These are phyloP conservation scores for Zasmidium angulare DNA, from an alignment of 2,329 filamentous ascomycete species.

Conservation along the genomic window DNA sequence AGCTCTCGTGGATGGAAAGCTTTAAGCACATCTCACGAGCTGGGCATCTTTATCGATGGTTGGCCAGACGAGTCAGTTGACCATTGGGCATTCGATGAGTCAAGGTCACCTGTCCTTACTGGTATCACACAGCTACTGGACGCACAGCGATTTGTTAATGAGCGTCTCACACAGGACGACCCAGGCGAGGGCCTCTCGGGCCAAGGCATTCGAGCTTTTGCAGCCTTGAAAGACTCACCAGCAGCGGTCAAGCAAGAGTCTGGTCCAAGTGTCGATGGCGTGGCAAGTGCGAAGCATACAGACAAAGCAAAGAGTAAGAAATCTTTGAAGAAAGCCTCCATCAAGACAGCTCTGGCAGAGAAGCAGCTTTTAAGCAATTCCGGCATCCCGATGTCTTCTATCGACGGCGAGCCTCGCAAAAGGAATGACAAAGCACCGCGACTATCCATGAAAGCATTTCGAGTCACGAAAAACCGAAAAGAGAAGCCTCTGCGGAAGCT, in stretches of 20 bases:
- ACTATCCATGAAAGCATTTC: neutral
- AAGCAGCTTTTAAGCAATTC: constrained; percentile 34
- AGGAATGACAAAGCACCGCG: neutral
- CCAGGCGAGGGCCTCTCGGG: constrained; percentile 34
- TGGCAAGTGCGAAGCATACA: neutral
- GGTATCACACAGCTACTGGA: constrained; percentile 58
- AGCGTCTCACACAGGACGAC: constrained; percentile 26
- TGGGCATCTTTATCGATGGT: constrained; percentile 69
- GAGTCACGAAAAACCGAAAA: neutral
- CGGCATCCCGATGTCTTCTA: neutral
- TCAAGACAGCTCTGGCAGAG: constrained; percentile 30
- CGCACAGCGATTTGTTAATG: constrained; percentile 57
- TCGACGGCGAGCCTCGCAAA: neutral
- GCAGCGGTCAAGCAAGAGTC: neutral
- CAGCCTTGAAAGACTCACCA: neutral
- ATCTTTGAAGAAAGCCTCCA: constrained; percentile 26
- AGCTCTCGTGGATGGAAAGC: constrained; percentile 63
- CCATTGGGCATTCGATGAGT: constrained; percentile 64
- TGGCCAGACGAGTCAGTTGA: constrained; percentile 63
- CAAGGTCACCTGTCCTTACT: constrained; percentile 52
- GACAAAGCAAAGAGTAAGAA: neutral
- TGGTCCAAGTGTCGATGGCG: neutral
- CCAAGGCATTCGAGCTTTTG: constrained; percentile 30
- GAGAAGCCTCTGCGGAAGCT: neutral
- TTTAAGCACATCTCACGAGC: constrained; percentile 70